These are phyloP conservation scores for Cystobasidium tubakii DNA, from an alignment of 768 basidiomycete genomes.

Conservation along the genomic window DNA sequence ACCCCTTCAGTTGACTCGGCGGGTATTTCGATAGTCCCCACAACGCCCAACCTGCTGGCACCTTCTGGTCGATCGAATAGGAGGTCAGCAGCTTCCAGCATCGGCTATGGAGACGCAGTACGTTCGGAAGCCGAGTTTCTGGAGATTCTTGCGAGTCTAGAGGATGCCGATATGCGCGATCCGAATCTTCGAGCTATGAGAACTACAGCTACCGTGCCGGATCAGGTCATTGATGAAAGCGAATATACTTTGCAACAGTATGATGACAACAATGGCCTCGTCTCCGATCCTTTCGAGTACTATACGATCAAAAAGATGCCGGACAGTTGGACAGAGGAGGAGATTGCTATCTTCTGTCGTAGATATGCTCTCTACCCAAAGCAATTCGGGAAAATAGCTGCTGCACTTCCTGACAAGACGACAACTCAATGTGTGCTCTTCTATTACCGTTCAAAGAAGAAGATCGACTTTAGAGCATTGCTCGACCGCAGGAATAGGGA, in stretches of 20 bases:
- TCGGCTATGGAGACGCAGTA: conserved; percentile 66
- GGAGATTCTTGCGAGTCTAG: conserved; percentile 88
- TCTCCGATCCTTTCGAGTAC: conserved; percentile 69
- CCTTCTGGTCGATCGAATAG: conserved; percentile 46
- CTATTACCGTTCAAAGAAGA: conserved; percentile 93
- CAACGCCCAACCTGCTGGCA: conserved; percentile 38
- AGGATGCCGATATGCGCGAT: conserved; percentile 87
- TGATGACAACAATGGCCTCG: conserved; percentile 77
- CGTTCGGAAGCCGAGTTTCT: conserved; percentile 95
- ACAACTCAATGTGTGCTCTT: conserved; percentile 81
- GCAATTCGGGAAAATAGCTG: conserved; percentile 89
- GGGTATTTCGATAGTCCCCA: conserved; percentile 40
- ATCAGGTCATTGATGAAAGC: conserved; percentile 66
- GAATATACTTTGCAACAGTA: conserved; percentile 55
- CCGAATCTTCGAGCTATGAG: conserved; percentile 76
- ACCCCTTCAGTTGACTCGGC: conserved; percentile 44
- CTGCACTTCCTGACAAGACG: conserved; percentile 73
- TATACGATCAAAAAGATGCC: conserved; percentile 65
- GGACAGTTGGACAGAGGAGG: conserved; percentile 72
- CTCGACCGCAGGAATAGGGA: conserved; percentile 63
- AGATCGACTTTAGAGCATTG: conserved; percentile 76
- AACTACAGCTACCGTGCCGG: conserved; percentile 81
- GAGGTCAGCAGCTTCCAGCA: conserved; percentile 40
- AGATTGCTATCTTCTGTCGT: conserved; percentile 69
- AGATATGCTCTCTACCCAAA: conserved; percentile 81